Conservation (phyloP, 2,329 filamentous ascomycete species). For the Aschersonia sp. region DNA sequence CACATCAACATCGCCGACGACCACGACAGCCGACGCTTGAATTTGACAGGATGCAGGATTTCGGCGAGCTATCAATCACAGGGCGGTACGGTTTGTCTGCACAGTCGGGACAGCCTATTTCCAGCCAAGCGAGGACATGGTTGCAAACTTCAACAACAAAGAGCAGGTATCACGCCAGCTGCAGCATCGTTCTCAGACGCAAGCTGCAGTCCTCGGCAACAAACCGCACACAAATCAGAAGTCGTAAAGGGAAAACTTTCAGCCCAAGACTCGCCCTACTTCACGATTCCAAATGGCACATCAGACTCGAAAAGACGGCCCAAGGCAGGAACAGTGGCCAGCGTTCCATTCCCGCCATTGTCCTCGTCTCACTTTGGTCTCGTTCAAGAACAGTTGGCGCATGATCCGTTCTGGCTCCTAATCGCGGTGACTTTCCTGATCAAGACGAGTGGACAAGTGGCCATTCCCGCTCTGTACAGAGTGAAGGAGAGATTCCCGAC, state of each 20-base stretch:
- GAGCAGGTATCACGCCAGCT: not conserved
- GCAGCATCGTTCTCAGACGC: not conserved
- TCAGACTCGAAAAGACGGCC: not conserved
- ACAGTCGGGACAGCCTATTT: no score
- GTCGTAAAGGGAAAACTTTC: slow-evolving; percentile 3
- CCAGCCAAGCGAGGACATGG: no score
- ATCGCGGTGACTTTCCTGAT: slow-evolving; percentile 78
- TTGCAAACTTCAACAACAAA: no score
- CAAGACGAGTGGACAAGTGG: slow-evolving; percentile 57
- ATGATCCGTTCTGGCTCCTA: slow-evolving; percentile 66
- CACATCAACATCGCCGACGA: not conserved
- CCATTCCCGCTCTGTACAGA: slow-evolving; percentile 60
- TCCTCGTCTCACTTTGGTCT: slow-evolving; percentile 54
- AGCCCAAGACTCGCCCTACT: slow-evolving; percentile 16
- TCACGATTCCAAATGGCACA: not conserved
- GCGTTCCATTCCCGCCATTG: slow-evolving; percentile 54
- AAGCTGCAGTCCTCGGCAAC: slow-evolving; percentile 17
- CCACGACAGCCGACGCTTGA: not conserved
- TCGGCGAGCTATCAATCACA: no score
- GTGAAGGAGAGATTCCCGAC: slow-evolving; percentile 58
- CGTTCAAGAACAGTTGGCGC: slow-evolving; percentile 66
- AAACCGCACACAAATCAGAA: slow-evolving; percentile 7
- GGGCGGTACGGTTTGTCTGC: no score
- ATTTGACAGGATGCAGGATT: not conserved
- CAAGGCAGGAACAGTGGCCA: slow-evolving; percentile 30